These are phyloP conservation scores for Torrubiellomyces zombiae DNA, from an alignment of 2,329 filamentous ascomycete species.

Conservation along the genomic window DNA sequence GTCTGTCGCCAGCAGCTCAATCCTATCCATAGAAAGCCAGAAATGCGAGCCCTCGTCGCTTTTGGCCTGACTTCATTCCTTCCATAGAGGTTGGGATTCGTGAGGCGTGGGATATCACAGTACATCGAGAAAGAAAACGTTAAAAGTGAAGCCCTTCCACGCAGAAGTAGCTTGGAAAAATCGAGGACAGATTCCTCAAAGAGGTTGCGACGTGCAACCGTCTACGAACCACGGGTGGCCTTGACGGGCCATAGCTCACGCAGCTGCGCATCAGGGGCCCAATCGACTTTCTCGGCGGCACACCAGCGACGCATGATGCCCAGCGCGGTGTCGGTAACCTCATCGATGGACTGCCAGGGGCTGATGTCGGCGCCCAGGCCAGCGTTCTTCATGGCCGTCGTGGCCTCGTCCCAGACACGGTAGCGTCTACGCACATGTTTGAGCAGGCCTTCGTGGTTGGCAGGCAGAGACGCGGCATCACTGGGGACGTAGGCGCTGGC, in stretches of 20 bases:
- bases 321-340: conserved; percentile 21
- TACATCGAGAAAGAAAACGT: conserved; percentile 2
- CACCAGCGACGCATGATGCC: conserved; percentile 26
- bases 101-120: conserved; percentile 6
- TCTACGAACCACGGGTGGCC: background rate
- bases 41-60: too few species aligned
- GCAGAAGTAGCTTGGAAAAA: background rate
- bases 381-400: conserved; percentile 13
- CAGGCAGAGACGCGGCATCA: conserved; percentile 6
- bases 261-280: conserved; percentile 22
- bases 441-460: conserved; percentile 9
- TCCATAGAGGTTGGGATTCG: too few species aligned
- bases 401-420: conserved; percentile 16
- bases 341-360: conserved; percentile 28
- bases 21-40: too few species aligned
- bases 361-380: conserved; percentile 15
- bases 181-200: background rate
- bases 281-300: conserved; percentile 26
- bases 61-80: too few species aligned
- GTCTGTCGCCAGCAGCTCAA: too few species aligned
- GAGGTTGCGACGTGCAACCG: background rate
- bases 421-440: conserved; percentile 11
- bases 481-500: conserved; percentile 16
- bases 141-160: background rate
- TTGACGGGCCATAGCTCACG: conserved; percentile 9